Conservation (phyloP, 1,139 yeast genomes). For the Kazachstania sp. region DNA sequence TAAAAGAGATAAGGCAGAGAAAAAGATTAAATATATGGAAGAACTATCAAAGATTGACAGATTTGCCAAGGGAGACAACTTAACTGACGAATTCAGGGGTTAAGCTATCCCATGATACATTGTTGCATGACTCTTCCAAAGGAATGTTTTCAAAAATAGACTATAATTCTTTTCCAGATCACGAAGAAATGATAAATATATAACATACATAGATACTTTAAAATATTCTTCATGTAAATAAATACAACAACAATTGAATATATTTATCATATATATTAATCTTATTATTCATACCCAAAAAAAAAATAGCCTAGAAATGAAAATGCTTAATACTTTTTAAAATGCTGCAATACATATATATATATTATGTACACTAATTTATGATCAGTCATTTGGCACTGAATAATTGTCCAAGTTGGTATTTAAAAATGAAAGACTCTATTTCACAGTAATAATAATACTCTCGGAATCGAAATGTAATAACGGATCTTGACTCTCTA, state of each 20-base stretch:
- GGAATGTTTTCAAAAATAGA: not conserved
- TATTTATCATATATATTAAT: not conserved
- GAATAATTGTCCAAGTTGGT: not conserved
- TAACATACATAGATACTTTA: not conserved
- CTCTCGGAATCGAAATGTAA: conserved; percentile 14
- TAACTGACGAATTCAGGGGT: conserved; percentile 6
- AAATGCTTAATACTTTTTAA: not conserved
- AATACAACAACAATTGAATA: not conserved
- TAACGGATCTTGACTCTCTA: conserved; percentile 7
- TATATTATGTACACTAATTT: too few relatives aligned
- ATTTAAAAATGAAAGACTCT: not conserved
- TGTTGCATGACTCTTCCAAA: not conserved
- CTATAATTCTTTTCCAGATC: not conserved
- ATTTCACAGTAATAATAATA: conserved; percentile 8
- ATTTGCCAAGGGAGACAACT: conserved; percentile 9
- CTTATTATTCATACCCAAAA: too few relatives aligned
- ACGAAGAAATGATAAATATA: not conserved
- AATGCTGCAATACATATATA: not conserved
- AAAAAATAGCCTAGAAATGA: not conserved
- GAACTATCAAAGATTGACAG: conserved; percentile 13
- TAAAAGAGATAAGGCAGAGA: conserved; percentile 28
- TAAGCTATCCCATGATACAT: not conserved
- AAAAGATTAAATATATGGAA: conserved; percentile 11
- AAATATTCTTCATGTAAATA: conserved; percentile 5
- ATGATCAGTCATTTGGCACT: too few relatives aligned